Evolutionary conservation across 78 protist species (phyloP).

Genomic region (Isochrysis galbana): DNA sequence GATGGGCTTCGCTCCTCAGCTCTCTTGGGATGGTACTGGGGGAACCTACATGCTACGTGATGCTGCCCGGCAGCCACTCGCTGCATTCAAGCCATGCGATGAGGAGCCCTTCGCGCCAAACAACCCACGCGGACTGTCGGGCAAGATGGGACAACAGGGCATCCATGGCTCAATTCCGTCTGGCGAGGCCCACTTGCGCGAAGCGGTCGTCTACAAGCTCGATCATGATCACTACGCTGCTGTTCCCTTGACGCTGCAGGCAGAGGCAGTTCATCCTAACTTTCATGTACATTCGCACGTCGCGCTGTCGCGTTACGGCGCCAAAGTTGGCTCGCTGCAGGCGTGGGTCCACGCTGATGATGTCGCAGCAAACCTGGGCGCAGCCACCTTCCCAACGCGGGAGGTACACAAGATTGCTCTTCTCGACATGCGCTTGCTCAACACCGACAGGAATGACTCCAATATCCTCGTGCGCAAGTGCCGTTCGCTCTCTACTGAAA

Average conservation of each 20-base stretch:
- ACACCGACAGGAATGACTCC: constrained; percentile 44
- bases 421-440: constrained; percentile 48
- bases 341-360: constrained; percentile 9
- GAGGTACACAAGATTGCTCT: constrained; percentile 46
- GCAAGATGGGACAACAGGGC: constrained; percentile 44
- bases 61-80: not conserved
- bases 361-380: constrained; percentile 4
- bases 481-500: not conserved
- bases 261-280: not conserved
- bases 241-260: constrained; percentile 38
- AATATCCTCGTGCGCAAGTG: constrained; percentile 26
- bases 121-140: constrained; percentile 39
- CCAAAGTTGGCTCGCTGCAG: constrained; percentile 39
- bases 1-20: constrained; percentile 28
- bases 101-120: constrained; percentile 49
- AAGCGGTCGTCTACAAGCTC: constrained; percentile 40
- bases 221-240: constrained; percentile 21
- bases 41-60: constrained; percentile 38
- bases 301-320: not conserved
- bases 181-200: constrained; percentile 41
- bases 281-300: not conserved
- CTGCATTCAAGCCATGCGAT: constrained; percentile 31
- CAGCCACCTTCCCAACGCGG: not conserved
- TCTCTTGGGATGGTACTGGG: constrained; percentile 33
- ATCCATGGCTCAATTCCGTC: not conserved